Percentiles rank a stretch among this genome's conserved stretches.
phyloP scores from a whole-genome alignment of 1,284 basidiomycete species.

The Blastosporella zonata region DNA sequence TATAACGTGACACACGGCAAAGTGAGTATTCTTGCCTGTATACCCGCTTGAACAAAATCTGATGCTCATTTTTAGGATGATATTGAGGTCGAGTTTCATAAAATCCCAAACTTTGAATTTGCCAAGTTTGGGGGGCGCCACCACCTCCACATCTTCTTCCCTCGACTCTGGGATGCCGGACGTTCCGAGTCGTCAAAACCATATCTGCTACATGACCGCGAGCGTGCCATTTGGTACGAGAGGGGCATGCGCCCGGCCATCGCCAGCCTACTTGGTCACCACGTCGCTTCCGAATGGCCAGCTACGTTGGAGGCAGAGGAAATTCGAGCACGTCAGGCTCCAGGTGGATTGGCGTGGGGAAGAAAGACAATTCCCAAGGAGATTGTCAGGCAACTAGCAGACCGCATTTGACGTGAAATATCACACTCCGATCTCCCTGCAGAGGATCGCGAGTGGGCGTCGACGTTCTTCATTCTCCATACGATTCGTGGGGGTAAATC shows the following conservation, averaged over 20 bases:
- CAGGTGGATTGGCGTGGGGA: not conserved
- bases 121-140: not conserved
- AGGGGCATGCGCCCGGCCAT: conserved; percentile 2
- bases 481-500: conserved; percentile 16
- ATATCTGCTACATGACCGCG: not conserved
- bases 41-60: not conserved
- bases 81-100: not conserved
- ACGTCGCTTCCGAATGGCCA: not conserved
- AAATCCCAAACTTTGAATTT: conserved; percentile 7
- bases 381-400: not conserved
- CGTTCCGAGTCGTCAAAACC: not conserved
- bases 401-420: not conserved
- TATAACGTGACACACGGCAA: not conserved
- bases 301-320: not conserved
- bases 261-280: not conserved
- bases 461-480: conserved; percentile 14
- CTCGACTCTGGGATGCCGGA: conserved; percentile 3
- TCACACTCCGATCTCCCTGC: not conserved
- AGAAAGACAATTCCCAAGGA: conserved; percentile 4
- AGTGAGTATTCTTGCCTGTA: not conserved
- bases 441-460: conserved; percentile 10
- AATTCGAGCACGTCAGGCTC: not conserved
- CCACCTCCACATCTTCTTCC: conserved; percentile 8
- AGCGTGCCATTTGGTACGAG: conserved; percentile 4
- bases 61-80: not conserved